Evolutionary conservation across 2,329 filamentous ascomycete genomes (phyloP), one percentile per base, ranked within the genome.

Genomic region (Orbilia oligospora): DNA sequence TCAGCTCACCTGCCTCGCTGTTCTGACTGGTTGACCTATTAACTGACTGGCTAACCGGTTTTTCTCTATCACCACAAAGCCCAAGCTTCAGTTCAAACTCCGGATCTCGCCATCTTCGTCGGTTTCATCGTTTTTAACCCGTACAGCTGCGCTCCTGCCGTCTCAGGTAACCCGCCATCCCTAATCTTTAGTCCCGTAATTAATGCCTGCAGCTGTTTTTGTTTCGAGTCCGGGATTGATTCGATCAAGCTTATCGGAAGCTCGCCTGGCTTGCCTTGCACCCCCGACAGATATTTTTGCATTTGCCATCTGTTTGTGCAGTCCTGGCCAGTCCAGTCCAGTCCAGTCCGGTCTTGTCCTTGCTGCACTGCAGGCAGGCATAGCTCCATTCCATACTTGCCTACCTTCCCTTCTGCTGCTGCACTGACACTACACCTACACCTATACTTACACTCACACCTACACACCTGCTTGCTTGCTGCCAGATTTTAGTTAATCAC

Each of bases 401-500:
- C 53, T 41, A 55, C 51, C 51, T 55, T 53, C 12, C 51, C 24
- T 55, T 30, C 14, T 22, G 16, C 14, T 22, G 16, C 49, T 49
- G 46, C 46, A 49, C 48, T 46, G 44, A 46, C 48, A 51, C 22
- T 51, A 51, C 51, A 55, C 51, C 20, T 18, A 41, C 27, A 38
- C 53, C n/a, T 36, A 9, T 8, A 36, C 33, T 22, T 18, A 10
- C 33, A 61, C 56, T 27, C 53, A 14, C 30, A 38, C 44, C 63
- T 67, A 24, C 63, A 61, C 53, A 33, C 16, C n/a, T 27, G n/a
- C 56, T 61, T 61, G 56, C 56, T 61, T 61, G 56, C 56, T 61
- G 36, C 56, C 56, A 61, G 56, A 41, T 44, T 27, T 61, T 38
- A 49, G n/a, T 66, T 51, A 66, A 36, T 20, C 46, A 30, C 24